A percentile compares a stretch with the other conserved stretches of the same genome.
These are phyloP conservation scores for Xylaria nigripes DNA, from an alignment of 495 filamentous ascomycete species.

Conservation along the genomic window DNA sequence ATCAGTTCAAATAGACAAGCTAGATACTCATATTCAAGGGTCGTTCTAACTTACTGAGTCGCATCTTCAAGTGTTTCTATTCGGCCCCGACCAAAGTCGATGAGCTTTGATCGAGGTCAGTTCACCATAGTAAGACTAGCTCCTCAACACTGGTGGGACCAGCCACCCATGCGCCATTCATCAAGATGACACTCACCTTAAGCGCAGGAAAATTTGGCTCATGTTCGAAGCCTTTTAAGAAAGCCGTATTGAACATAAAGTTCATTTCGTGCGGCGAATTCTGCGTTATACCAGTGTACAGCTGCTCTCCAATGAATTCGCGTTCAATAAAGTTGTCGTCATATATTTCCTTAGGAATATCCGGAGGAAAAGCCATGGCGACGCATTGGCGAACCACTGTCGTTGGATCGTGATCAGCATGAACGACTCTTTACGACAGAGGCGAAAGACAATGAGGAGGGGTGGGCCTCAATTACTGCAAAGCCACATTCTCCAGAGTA, in stretches of 20 bases:
- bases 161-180: not conserved
- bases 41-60: not conserved
- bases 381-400: conserved; percentile 2
- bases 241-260: not conserved
- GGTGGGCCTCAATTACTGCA: not conserved
- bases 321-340: not conserved
- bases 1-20: not conserved
- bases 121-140: not conserved
- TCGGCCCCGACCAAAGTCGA: not conserved
- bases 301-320: not conserved
- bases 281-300: not conserved
- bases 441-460: not conserved
- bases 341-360: not conserved
- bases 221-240: not conserved
- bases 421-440: not conserved
- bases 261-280: not conserved
- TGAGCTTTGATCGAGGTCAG: not conserved
- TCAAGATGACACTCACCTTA: not conserved
- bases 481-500: not conserved
- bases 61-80: not conserved
- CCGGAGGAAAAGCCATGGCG: conserved; percentile 1
- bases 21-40: not conserved
- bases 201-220: not conserved
- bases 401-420: not conserved
- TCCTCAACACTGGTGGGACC: not conserved